Conservation (phyloP, 345 rosid genomes). For the Excoecaria cochinchinensis region DNA sequence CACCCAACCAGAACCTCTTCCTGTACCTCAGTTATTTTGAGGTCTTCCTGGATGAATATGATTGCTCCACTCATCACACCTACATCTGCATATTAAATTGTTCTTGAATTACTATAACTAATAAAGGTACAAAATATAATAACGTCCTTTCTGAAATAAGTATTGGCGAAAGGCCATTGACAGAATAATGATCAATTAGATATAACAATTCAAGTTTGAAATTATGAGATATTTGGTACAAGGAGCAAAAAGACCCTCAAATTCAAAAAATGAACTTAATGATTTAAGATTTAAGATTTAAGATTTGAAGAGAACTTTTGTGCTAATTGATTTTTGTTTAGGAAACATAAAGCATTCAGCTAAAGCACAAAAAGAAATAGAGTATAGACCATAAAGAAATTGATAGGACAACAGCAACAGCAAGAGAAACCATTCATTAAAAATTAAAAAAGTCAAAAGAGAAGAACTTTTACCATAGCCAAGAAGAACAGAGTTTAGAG, state of each 20-base stretch:
- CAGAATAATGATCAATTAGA: neutral
- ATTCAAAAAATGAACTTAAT: neutral
- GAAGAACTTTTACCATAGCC: conserved; percentile 62
- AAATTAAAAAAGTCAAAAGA: neutral
- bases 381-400: too few species aligned
- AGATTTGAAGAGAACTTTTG: neutral
- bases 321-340: neutral
- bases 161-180: too few species aligned
- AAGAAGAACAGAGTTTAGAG: conserved; percentile 84
- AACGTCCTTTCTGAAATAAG: neutral
- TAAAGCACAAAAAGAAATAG: too few species aligned
- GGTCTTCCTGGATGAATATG: conserved; percentile 78
- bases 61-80: conserved; percentile 98
- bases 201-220: too few species aligned
- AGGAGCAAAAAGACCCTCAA: too few species aligned
- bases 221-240: too few species aligned
- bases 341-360: too few species aligned
- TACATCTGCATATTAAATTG: conserved; percentile 53
- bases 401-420: neutral
- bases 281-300: neutral
- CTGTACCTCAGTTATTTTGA: conserved; percentile 74
- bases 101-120: neutral
- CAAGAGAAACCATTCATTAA: neutral
- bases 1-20: conserved; percentile 73
- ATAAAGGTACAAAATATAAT: neutral